Conservation (phyloP, 169 alveolate genomes). For the Theileria orientalis region DNA sequence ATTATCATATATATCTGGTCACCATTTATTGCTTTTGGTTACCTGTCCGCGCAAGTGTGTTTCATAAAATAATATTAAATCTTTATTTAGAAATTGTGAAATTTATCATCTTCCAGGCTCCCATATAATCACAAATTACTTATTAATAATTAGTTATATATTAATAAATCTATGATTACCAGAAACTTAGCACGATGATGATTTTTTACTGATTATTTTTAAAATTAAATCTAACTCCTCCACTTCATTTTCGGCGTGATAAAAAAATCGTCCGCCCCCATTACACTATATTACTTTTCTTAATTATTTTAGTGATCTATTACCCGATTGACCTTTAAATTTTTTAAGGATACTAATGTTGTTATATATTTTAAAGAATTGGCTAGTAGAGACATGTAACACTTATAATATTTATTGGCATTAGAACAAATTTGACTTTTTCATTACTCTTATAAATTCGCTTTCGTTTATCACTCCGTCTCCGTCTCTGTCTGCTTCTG, state of each 20-base stretch:
- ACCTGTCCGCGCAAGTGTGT: too few species aligned
- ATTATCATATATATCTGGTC: too few species aligned
- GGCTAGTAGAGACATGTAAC: too few species aligned
- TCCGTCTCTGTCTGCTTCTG: conserved; percentile 97
- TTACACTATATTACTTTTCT: neutral
- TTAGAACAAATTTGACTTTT: conserved; percentile 92
- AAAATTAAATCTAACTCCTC: neutral
- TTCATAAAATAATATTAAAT: too few species aligned
- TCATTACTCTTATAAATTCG: conserved; percentile 97
- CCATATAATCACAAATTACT: neutral
- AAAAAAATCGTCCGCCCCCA: conserved; percentile 1
- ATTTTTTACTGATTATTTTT: neutral
- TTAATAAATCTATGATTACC: neutral
- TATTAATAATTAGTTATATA: neutral
- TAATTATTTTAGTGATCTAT: too few species aligned
- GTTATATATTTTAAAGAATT: too few species aligned
- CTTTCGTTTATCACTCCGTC: conserved; percentile 96
- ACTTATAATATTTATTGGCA: too few species aligned
- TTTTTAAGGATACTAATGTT: too few species aligned
- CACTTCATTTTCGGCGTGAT: neutral
- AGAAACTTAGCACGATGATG: neutral
- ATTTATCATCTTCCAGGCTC: neutral
- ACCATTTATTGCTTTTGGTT: too few species aligned
- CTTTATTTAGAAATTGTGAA: neutral
- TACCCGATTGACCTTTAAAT: too few species aligned